These are phyloP conservation scores for Lagenidium giganteum DNA, from an alignment of 352 stramenopile genomes.

Conservation along the genomic window DNA sequence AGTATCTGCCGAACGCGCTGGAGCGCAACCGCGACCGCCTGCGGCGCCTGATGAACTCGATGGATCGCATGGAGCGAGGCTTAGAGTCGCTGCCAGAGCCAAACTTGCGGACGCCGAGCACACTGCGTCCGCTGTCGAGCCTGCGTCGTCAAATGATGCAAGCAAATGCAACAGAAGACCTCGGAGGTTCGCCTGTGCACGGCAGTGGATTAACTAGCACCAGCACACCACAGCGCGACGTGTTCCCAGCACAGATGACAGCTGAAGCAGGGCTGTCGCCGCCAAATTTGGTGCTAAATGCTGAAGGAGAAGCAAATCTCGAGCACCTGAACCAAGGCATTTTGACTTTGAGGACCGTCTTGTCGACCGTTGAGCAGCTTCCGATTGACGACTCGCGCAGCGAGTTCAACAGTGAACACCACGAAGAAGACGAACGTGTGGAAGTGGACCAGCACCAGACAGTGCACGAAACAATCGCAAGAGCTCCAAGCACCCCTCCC, in stretches of 20 bases:
- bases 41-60: slow-evolving; percentile 10
- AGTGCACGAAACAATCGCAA: neutral
- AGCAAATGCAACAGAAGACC: too few relatives aligned
- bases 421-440: neutral
- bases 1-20: slow-evolving; percentile 8
- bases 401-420: neutral
- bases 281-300: slow-evolving; percentile 10
- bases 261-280: too few relatives aligned
- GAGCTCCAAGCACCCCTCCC: slow-evolving; percentile 1
- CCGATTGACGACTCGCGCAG: neutral
- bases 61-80: slow-evolving; percentile 3
- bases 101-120: slow-evolving; percentile 10
- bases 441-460: neutral
- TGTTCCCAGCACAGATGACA: too few relatives aligned
- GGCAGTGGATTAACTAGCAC: too few relatives aligned
- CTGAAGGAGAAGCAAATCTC: slow-evolving; percentile 13
- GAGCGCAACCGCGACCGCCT: slow-evolving; percentile 18
- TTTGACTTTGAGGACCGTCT: slow-evolving; percentile 20
- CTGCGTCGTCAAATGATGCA: too few relatives aligned
- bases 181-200: too few relatives aligned
- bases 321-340: slow-evolving; percentile 25
- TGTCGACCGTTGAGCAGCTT: slow-evolving; percentile 15
- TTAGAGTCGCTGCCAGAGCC: neutral
- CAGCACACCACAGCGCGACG: neutral
- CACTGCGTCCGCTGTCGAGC: slow-evolving; percentile 4